Evolutionary conservation across 2,329 filamentous ascomycete species (phyloP).

Genomic region (Bipolaris bicolor): DNA sequence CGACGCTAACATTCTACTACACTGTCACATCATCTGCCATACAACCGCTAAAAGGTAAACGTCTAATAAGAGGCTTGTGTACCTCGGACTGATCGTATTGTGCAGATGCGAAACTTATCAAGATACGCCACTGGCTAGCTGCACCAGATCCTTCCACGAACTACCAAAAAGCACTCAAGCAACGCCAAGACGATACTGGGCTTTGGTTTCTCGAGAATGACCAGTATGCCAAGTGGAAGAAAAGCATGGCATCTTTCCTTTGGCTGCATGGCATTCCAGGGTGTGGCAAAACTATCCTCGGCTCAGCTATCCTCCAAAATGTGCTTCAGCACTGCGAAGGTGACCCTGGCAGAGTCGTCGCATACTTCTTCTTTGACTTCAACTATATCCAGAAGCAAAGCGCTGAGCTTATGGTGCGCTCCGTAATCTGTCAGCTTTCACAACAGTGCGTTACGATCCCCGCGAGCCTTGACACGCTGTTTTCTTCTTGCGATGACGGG

Average conservation of each 20-base stretch:
- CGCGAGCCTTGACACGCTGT: slow-evolving; percentile 29
- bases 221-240: slow-evolving; percentile 43
- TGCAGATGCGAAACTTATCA: slow-evolving; percentile 7
- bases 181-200: slow-evolving; percentile 43
- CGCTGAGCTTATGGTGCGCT: slow-evolving; percentile 45
- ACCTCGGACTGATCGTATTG: background rate
- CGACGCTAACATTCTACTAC: background rate
- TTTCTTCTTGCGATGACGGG: slow-evolving; percentile 34
- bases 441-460: slow-evolving; percentile 19
- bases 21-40: background rate
- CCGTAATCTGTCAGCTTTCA: slow-evolving; percentile 48
- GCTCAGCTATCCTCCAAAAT: slow-evolving; percentile 46
- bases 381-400: slow-evolving; percentile 47
- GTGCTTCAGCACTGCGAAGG: slow-evolving; percentile 24
- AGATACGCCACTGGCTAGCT: slow-evolving; percentile 38
- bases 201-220: slow-evolving; percentile 43
- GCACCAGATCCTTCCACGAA: slow-evolving; percentile 48
- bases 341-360: slow-evolving; percentile 15
- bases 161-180: slow-evolving; percentile 40
- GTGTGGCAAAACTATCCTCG: slow-evolving; percentile 53
- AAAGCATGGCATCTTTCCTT: slow-evolving; percentile 33
- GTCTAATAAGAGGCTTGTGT: background rate
- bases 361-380: slow-evolving; percentile 47
- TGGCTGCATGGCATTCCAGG: slow-evolving; percentile 52
- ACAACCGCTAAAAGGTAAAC: background rate